Evolutionary conservation across 2,329 filamentous ascomycete genomes (phyloP).

Genomic region (Penicillium brasilianum): DNA sequence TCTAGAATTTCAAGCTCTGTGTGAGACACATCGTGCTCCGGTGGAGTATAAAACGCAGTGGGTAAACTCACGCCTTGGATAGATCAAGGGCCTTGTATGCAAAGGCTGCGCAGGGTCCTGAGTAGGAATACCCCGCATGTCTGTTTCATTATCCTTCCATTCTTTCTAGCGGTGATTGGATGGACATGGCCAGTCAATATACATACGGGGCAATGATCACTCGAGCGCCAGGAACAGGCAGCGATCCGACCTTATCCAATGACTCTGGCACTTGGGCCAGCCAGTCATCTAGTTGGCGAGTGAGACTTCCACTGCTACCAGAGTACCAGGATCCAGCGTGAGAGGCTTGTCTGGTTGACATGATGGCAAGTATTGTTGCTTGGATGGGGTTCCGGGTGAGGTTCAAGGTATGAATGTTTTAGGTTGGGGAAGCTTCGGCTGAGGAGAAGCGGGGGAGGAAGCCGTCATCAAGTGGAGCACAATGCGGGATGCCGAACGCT

Average conservation of each 20-base stretch:
- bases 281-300: constrained; percentile 73
- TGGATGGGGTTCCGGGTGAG: neutral
- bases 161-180: neutral
- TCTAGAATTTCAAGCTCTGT: constrained; percentile 43
- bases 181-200: neutral
- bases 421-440: constrained; percentile 13
- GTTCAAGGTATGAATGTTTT: constrained; percentile 14
- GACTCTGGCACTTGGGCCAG: constrained; percentile 71
- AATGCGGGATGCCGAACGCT: constrained; percentile 21
- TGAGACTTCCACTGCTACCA: constrained; percentile 63
- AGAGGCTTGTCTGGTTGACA: constrained; percentile 61
- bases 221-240: constrained; percentile 77
- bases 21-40: constrained; percentile 9
- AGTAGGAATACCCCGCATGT: constrained; percentile 93
- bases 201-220: constrained; percentile 91
- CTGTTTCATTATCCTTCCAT: constrained; percentile 53
- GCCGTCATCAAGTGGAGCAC: constrained; percentile 34
- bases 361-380: constrained; percentile 24
- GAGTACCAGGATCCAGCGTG: constrained; percentile 93
- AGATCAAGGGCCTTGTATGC: constrained; percentile 91
- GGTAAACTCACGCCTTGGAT: constrained; percentile 64
- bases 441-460: constrained; percentile 36
- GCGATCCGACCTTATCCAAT: constrained; percentile 64
- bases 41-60: neutral
- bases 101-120: constrained; percentile 89